A percentile compares a stretch with the other conserved stretches of the same genome.
These are phyloP conservation scores for Lyophyllum decastes DNA, from an alignment of 768 basidiomycete genomes.

Conservation along the genomic window DNA sequence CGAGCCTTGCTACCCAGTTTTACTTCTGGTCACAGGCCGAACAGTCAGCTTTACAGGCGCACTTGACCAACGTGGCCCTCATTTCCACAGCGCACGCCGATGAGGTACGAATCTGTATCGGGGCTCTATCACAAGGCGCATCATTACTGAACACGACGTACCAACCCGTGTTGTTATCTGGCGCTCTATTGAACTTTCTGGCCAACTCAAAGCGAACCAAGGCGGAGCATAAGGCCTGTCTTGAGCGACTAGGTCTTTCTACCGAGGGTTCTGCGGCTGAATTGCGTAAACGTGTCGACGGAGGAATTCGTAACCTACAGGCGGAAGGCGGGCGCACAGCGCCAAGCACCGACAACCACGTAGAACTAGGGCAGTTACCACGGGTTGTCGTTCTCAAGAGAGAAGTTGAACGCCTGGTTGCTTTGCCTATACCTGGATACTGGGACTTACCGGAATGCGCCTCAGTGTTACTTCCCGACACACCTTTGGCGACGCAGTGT, in stretches of 20 bases:
- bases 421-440: slow-evolving; percentile 48
- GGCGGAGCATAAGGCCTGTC: slow-evolving; percentile 38
- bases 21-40: slow-evolving; percentile 49
- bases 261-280: slow-evolving; percentile 37
- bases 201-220: slow-evolving; percentile 34
- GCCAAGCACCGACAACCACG: slow-evolving; percentile 25
- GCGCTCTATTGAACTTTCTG: slow-evolving; percentile 43
- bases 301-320: slow-evolving; percentile 36
- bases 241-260: slow-evolving; percentile 40
- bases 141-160: slow-evolving; percentile 49
- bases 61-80: slow-evolving; percentile 44
- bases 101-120: slow-evolving; percentile 48
- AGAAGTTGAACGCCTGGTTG: slow-evolving; percentile 44
- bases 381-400: slow-evolving; percentile 45
- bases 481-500: slow-evolving; percentile 20
- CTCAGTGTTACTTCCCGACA: slow-evolving; percentile 24
- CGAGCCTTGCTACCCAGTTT: slow-evolving; percentile 39
- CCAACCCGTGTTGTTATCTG: slow-evolving; percentile 48
- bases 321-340: slow-evolving; percentile 22
- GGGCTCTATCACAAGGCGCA: slow-evolving; percentile 49
- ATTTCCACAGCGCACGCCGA: slow-evolving; percentile 26
- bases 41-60: slow-evolving; percentile 37
- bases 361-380: slow-evolving; percentile 44
- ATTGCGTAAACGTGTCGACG: slow-evolving; percentile 37
- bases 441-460: slow-evolving; percentile 48